Evolutionary conservation across 371 early-diverging fungal species (phyloP).

Genomic region (Mortierella sp.): DNA sequence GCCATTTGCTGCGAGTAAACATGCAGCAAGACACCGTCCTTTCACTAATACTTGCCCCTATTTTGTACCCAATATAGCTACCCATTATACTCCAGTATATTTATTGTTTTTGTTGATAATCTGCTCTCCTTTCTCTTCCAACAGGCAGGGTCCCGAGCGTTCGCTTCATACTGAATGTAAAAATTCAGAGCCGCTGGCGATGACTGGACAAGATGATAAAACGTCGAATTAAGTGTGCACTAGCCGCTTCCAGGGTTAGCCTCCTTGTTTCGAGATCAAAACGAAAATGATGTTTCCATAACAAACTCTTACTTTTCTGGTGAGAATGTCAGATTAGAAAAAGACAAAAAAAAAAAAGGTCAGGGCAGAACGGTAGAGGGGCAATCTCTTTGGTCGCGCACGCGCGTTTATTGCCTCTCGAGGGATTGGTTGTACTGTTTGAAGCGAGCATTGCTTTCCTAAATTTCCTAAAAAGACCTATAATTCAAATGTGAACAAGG

Average conservation of each 20-base stretch:
- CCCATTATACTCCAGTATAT: not conserved
- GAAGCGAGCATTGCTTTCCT: too few species aligned
- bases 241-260: not conserved
- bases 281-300: not conserved
- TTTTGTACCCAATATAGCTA: not conserved
- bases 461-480: too few species aligned
- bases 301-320: not conserved
- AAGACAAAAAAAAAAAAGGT: too few species aligned
- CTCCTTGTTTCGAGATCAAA: constrained; percentile 5
- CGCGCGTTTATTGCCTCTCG: too few species aligned
- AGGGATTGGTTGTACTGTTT: too few species aligned
- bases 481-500: not conserved
- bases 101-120: not conserved
- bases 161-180: not conserved
- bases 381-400: too few species aligned
- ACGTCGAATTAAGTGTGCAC: not conserved
- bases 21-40: not conserved
- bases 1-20: not conserved
- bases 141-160: constrained; percentile 1
- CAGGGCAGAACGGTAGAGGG: too few species aligned
- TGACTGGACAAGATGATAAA: not conserved
- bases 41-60: not conserved
- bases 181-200: not conserved
- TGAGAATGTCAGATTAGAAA: too few species aligned
- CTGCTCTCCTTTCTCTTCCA: not conserved